Evolutionary conservation across 495 filamentous ascomycete genomes (phyloP).

Genomic region (Penicillium steckii): DNA sequence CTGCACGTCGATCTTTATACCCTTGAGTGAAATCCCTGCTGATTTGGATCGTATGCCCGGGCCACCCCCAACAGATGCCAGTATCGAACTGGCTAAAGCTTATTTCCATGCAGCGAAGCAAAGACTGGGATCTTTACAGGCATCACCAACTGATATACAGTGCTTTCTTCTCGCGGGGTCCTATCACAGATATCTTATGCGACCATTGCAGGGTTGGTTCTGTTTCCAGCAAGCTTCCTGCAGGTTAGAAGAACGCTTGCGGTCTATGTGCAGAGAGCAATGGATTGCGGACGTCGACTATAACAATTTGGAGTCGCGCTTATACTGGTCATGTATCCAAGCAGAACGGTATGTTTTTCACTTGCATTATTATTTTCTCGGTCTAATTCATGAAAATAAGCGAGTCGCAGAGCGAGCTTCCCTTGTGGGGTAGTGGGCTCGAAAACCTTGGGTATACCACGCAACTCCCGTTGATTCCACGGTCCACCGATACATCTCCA

Average conservation of each 20-base stretch:
- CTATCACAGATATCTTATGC: constrained; percentile 24
- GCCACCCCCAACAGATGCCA: constrained; percentile 20
- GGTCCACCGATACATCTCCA: constrained; percentile 8
- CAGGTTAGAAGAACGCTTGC: constrained; percentile 26
- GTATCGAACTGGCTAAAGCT: constrained; percentile 22
- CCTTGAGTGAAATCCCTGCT: constrained; percentile 10
- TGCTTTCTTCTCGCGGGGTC: constrained; percentile 28
- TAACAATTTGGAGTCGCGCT: constrained; percentile 25
- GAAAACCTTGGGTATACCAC: constrained; percentile 21
- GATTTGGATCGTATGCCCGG: constrained; percentile 20
- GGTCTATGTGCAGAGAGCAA: constrained; percentile 23
- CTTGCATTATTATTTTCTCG: neutral
- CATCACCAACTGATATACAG: constrained; percentile 26
- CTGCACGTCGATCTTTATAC: constrained; percentile 16
- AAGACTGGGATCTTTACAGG: constrained; percentile 22
- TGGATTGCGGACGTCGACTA: constrained; percentile 26
- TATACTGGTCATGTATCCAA: constrained; percentile 32
- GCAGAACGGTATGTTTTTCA: constrained; percentile 21
- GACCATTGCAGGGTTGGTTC: constrained; percentile 28
- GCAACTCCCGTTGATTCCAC: constrained; percentile 19
- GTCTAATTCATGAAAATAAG: constrained; percentile 1
- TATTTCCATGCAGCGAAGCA: constrained; percentile 31
- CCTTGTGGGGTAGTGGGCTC: constrained; percentile 27
- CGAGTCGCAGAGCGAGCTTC: constrained; percentile 27
- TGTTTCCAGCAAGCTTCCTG: constrained; percentile 31